These are phyloP conservation scores for Penicillium flavigenum DNA, from an alignment of 495 filamentous ascomycete genomes.

Conservation along the genomic window DNA sequence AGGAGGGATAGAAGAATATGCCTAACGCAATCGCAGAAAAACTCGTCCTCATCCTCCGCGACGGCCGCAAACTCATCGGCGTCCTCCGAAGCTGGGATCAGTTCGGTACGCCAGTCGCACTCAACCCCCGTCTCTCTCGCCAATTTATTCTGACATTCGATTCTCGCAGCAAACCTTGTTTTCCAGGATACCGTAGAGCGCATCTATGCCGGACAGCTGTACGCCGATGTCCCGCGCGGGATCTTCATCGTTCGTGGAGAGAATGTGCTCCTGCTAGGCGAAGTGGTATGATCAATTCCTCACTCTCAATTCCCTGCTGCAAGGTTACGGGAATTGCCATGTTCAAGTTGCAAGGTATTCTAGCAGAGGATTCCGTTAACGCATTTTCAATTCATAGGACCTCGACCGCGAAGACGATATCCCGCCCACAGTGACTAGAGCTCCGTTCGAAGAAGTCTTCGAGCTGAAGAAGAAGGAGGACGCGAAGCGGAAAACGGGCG, in stretches of 20 bases:
- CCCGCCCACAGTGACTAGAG: slow-evolving; percentile 66
- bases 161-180: slow-evolving; percentile 76
- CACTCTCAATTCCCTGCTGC: background rate
- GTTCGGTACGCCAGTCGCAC: slow-evolving; percentile 64
- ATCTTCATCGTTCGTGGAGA: slow-evolving; percentile 90
- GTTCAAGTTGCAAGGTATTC: background rate
- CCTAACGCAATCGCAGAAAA: slow-evolving; percentile 65
- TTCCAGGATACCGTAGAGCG: slow-evolving; percentile 89
- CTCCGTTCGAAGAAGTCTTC: slow-evolving; percentile 66
- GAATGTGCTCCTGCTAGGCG: slow-evolving; percentile 87
- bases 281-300: slow-evolving; percentile 61
- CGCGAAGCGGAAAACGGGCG: slow-evolving; percentile 62
- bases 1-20: background rate
- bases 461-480: slow-evolving; percentile 69
- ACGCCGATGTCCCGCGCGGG: slow-evolving; percentile 77
- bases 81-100: slow-evolving; percentile 97
- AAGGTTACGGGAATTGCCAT: background rate
- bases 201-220: slow-evolving; percentile 69
- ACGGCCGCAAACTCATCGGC: slow-evolving; percentile 90
- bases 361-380: background rate
- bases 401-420: slow-evolving; percentile 91
- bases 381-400: slow-evolving; percentile 50
- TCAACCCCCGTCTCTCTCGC: slow-evolving; percentile 7
- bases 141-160: slow-evolving; percentile 10
- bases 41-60: slow-evolving; percentile 81